Evolutionary conservation across 2,329 filamentous ascomycete species (phyloP), one percentile per base, ranked within the genome.

Genomic region (Knufia petricola): DNA sequence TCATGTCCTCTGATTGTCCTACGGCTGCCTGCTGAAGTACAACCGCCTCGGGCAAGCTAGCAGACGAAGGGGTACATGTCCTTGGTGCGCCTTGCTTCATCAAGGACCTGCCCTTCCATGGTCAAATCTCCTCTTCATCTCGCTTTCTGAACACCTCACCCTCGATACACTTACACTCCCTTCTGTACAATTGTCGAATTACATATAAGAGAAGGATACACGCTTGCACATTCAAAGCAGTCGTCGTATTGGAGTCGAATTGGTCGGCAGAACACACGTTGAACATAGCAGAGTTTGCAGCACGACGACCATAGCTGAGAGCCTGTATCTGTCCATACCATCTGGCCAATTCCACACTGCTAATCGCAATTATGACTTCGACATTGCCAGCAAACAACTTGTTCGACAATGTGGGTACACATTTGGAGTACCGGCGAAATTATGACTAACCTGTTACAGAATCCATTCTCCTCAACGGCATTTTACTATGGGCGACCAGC

Each of bases 1-100:
- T 6, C 53, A 53, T 57, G 53, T 49, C 48, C 51, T 48, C 48
- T 48, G 53, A 49, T 54, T 56, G 56, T 54, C 53, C 53, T 54
- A 52, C 59, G 60, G 60, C 58, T 62, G 59, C 60, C 57, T 62
- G 58, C 60, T 60, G 58, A 58, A 52, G 55, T 52, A 55, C 51
- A 53, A 58, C 53, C 50, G 53, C 50, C 41, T 51, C 51, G 58
- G 55, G 55, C 54, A 49, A 57, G 52, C 55, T 57, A 54, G 54
- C 51, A 49, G 58, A 53, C 54, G 53, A 59, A 58, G 58, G 55
- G 58, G 52, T 56, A 56, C 51, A 58, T 56, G 49, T 55, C 38
- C 37, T 50, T 49, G 43, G 45, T 50, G 34, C 50, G 53, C 54
- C 57, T 58, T 60, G 50, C 51, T 47, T 55, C 48, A 38, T 46